Evolutionary conservation across 495 filamentous ascomycete genomes (phyloP), one percentile per base, ranked within the genome.

Genomic region (Rostrohypoxylon terebratum): DNA sequence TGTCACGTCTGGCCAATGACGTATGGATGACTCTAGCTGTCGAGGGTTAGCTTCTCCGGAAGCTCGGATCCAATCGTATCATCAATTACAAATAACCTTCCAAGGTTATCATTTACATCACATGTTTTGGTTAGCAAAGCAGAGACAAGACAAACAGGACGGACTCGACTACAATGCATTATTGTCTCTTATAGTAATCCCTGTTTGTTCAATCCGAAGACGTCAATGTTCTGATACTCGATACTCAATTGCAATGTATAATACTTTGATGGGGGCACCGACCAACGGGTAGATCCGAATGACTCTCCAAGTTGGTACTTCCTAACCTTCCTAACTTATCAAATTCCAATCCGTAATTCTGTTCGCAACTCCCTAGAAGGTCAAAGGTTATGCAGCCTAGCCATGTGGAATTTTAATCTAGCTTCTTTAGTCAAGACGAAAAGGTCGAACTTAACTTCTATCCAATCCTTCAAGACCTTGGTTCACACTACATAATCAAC

Each of bases 261-360:
- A 38, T 42, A 45, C 16, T 34, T 14, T 44, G 9, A 62, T 8
- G 18, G 28, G 28, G 55, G 16, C 58, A 33, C 31, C 53, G 58
- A 58, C 63, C 48, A 33, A 65, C 63, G 65, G 70, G 60, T 68
- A 73, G 60, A 73, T 68, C 64, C 69, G 69, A 57, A 53, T 38
- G 42, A 60, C 9, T 23, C n/a, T 68, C 59, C 3, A 51, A 50
- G 23, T 21, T 47, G 23, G 33, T 33, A 31, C 5, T 33, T n/a
- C 13, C 48, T 53, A 21, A 7, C 47, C 5, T 33, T n/a, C 13
- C 48, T 53, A 21, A 7, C 47, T 23, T 28, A 28, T 28, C 28
- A 50, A 50, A 50, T 20, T 25, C 55, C 36, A 45, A n/a, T n/a
- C n/a, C n/a, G n/a, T 14, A 53, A 5, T 65, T 71, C 57, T 11